phyloP scores from a whole-genome alignment of 1,139 yeast species.

The Hyphopichia buzzinii region DNA sequence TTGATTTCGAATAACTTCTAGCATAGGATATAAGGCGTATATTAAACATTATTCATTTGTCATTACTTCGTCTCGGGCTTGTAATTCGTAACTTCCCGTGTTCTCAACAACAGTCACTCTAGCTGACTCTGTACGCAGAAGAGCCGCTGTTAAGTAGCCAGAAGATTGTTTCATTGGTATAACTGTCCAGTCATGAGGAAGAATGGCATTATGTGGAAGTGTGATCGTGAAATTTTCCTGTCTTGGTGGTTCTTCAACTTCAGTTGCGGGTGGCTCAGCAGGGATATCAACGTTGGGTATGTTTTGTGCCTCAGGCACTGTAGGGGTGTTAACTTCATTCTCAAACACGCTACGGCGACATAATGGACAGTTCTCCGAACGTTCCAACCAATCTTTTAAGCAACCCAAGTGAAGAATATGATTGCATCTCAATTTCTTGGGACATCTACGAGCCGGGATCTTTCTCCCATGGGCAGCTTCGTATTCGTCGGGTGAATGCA shows the following conservation, averaged over 20 bases:
- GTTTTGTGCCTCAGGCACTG: conserved; percentile 3
- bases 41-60: too few species aligned
- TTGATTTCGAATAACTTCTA: conserved; percentile 25
- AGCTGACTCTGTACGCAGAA: conserved; percentile 11
- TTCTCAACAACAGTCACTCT: background rate
- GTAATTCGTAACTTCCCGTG: background rate
- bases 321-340: conserved; percentile 5
- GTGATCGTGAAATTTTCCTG: background rate
- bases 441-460: conserved; percentile 47
- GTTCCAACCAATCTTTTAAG: conserved; percentile 87
- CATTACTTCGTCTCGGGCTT: conserved; percentile 3
- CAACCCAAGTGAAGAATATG: conserved; percentile 92
- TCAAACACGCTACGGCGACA: conserved; percentile 73
- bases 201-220: conserved; percentile 22
- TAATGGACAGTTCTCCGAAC: conserved; percentile 89
- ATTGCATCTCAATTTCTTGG: conserved; percentile 78
- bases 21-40: too few species aligned
- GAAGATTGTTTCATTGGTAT: conserved; percentile 22
- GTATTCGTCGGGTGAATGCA: conserved; percentile 46
- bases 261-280: background rate
- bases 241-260: background rate
- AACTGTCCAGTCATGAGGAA: conserved; percentile 37
- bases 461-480: conserved; percentile 19
- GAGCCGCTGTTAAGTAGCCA: conserved; percentile 18
- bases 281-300: conserved; percentile 5